phyloP scores from a whole-genome alignment of 1,139 yeast genomes.

The Kodamaea sp. region DNA sequence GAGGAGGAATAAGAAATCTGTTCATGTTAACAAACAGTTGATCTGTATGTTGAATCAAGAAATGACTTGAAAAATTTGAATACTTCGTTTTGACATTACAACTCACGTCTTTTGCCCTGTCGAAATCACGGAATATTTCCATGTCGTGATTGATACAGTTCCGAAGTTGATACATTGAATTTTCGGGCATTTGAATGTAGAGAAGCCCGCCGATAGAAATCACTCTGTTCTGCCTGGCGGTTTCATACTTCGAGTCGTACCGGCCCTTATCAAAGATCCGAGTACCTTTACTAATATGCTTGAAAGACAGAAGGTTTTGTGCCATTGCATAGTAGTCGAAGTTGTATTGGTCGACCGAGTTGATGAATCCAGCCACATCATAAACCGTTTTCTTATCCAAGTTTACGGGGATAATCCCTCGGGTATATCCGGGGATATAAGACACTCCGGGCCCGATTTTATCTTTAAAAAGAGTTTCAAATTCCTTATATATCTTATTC shows the following conservation, averaged over 20 bases:
- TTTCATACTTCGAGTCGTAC: constrained; percentile 33
- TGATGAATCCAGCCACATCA: constrained; percentile 57
- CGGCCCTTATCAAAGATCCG: constrained; percentile 32
- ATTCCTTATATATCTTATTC: constrained; percentile 12
- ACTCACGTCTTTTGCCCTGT: constrained; percentile 25
- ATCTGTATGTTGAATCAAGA: constrained; percentile 25
- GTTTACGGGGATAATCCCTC: constrained; percentile 38
- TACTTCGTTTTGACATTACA: constrained; percentile 12
- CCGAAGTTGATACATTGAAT: constrained; percentile 42
- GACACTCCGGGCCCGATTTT: constrained; percentile 46
- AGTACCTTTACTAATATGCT: constrained; percentile 36
- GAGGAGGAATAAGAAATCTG: constrained; percentile 61
- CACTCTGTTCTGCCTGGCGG: constrained; percentile 44
- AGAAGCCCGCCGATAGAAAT: constrained; percentile 61
- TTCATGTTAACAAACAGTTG: constrained; percentile 30
- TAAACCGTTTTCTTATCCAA: constrained; percentile 29
- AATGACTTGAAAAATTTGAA: constrained; percentile 24
- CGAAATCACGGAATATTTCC: constrained; percentile 24
- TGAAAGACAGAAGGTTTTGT: constrained; percentile 26
- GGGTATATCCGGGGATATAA: constrained; percentile 55
- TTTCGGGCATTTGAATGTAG: constrained; percentile 39
- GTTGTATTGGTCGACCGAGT: constrained; percentile 10
- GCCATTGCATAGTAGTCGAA: constrained; percentile 15
- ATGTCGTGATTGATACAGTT: constrained; percentile 33
- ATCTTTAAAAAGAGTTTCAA: constrained; percentile 15